Evolutionary conservation across 345 rosid species (phyloP).

Genomic region (Ailanthus altissimus): DNA sequence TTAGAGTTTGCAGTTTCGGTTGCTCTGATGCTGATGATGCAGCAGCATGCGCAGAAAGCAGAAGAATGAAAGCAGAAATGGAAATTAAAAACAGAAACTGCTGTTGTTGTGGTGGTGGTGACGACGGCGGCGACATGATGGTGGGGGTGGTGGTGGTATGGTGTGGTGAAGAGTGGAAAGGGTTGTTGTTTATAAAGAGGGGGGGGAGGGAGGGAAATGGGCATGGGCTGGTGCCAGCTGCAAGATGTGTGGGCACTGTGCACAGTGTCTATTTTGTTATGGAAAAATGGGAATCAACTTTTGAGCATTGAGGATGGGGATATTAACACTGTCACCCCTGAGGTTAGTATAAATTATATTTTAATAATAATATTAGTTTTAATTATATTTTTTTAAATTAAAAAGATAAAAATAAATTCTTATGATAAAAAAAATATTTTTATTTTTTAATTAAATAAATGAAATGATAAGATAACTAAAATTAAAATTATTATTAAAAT

Average conservation of each 20-base stretch:
- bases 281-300: conserved; percentile 7
- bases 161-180: neutral
- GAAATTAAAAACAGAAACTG: too few relatives aligned
- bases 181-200: conserved; percentile 29
- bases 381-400: too few relatives aligned
- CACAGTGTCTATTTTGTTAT: conserved; percentile 23
- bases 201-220: neutral
- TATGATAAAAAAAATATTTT: too few relatives aligned
- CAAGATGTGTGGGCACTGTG: conserved; percentile 29
- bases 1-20: conserved; percentile 36
- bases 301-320: neutral
- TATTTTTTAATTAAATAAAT: too few relatives aligned
- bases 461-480: too few relatives aligned
- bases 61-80: conserved; percentile 1
- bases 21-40: neutral
- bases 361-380: too few relatives aligned
- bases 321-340: too few relatives aligned
- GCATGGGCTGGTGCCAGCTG: conserved; percentile 76
- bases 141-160: conserved; percentile 16
- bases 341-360: too few relatives aligned
- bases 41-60: neutral
- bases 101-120: neutral
- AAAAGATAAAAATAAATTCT: too few relatives aligned
- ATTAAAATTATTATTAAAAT: too few relatives aligned
- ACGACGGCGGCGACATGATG: conserved; percentile 34